Base-by-base conservation (phyloP, 345 rosid species). In the Limnanthes douglasii region DNA sequence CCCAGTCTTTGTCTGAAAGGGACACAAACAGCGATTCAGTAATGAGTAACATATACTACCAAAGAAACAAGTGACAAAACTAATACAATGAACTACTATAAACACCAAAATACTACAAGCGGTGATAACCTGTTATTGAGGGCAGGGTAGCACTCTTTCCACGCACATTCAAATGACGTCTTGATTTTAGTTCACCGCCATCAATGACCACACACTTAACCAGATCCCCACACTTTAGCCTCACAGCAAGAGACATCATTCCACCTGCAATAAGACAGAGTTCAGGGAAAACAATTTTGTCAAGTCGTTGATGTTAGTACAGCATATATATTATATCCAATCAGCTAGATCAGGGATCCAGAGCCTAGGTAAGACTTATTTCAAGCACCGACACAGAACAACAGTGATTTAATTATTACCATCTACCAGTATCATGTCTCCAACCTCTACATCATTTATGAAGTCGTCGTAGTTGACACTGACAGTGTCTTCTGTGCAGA, bases 111-210 rank as follows among this genome's bases (percentile, higher is more conserved):
- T 31, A 41, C 21, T 45, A 12, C 11, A 26, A 37, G 47, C 34
- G 33, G 28, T 20, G 18, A 28, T 11, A 47, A 83, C 97, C 97
- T 68, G 97, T 83, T 60, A 88, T 83, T 16, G 97, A 88, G 33
- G 97, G 97, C 54, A 83, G 72, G 51, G 61, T 88, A 4, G 97
- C 93, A 57, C 93, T 88, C 68, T 83, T 83, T 39, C 97, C 97
- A 4, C 97, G 86, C 37, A 88, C 97, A 41, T 88, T 88, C 60
- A 88, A 63, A 58, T 88, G 97, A 13, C 97, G 90, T 68, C 97
- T 76, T 42, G 97, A 83, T 43, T 88, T 82, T 50, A 88, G 65
- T 64, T 88, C 97, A 35, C 97, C 97, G 6, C 95, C 93, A 26
- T 88, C 97, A 37, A 83, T 53, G 8, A 79, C 95, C 0, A 57